Conservation (phyloP, 176 grass and related monocot species). For the Aegilops bicornis region DNA sequence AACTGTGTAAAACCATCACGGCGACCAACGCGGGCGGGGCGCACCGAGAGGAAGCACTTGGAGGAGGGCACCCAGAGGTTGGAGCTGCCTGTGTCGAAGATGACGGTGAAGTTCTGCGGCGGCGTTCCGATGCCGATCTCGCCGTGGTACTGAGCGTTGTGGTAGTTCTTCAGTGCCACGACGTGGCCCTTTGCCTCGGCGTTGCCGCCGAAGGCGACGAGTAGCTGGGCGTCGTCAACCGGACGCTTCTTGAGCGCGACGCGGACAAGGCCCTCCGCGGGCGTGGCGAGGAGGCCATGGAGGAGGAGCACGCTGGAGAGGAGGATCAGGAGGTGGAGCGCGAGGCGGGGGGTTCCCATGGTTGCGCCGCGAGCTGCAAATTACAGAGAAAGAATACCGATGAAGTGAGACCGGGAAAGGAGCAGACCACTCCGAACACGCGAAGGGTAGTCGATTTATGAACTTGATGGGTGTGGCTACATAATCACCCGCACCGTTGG, state of each 20-base stretch:
- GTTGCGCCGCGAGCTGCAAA: constrained; percentile 13
- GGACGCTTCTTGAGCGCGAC: constrained; percentile 63
- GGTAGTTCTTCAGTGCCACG: constrained; percentile 71
- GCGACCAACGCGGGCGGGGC: not conserved
- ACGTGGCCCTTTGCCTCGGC: constrained; percentile 42
- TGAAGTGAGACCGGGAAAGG: not conserved
- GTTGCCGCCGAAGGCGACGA: constrained; percentile 29
- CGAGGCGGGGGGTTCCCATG: constrained; percentile 50
- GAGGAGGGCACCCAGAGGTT: constrained; percentile 92
- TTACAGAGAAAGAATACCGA: not conserved
- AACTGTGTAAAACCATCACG: not conserved
- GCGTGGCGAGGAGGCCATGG: constrained; percentile 29
- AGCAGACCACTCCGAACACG: not conserved
- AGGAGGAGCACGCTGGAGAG: constrained; percentile 46
- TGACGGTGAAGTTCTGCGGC: constrained; percentile 80
- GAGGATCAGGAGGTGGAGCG: constrained; percentile 17
- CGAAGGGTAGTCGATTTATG: not conserved
- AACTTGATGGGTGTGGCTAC: not conserved
- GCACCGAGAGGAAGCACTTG: constrained; percentile 81
- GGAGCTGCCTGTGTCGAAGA: constrained; percentile 92
- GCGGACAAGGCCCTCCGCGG: constrained; percentile 47
- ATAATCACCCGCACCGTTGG: not conserved
- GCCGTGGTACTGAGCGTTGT: constrained; percentile 90
- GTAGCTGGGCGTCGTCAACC: constrained; percentile 13
- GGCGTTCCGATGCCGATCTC: constrained; percentile 73